Conservation (phyloP, 139 green algal genomes). For the Tetradesmus obliquus region DNA sequence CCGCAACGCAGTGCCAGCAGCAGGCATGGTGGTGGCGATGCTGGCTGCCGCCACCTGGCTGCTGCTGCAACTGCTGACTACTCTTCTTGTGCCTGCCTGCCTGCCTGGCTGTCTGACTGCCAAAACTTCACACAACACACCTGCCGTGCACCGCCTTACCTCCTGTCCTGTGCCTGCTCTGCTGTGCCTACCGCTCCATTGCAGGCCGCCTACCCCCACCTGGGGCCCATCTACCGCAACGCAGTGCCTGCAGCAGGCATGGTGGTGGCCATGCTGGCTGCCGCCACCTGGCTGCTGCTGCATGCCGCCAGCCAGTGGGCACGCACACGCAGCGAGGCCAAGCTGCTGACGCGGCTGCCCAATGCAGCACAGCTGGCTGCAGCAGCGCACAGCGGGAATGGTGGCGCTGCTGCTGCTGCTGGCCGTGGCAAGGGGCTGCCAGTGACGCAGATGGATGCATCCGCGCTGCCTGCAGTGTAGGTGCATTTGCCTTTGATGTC, state of each 20-base stretch:
- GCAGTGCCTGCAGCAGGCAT: background rate
- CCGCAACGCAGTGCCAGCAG: background rate
- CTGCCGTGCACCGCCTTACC: background rate
- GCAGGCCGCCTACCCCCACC: constrained; percentile 27
- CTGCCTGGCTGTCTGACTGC: too few relatives aligned
- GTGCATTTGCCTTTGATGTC: background rate
- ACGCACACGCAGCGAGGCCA: constrained; percentile 30
- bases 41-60: constrained; percentile 18
- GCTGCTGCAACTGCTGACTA: constrained; percentile 25
- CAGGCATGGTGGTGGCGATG: background rate
- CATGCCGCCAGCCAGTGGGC: constrained; percentile 40
- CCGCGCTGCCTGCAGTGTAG: too few relatives aligned
- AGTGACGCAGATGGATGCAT: too few relatives aligned
- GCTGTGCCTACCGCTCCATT: background rate
- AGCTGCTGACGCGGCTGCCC: constrained; percentile 17
- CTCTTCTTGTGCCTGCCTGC: background rate
- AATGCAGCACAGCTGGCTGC: constrained; percentile 2
- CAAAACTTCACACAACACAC: background rate
- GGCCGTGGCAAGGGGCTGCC: too few relatives aligned
- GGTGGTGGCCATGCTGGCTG: constrained; percentile 8
- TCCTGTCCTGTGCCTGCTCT: background rate
- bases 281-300: constrained; percentile 37
- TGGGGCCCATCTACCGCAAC: background rate
- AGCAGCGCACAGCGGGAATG: background rate
- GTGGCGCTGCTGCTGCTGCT: background rate